These are phyloP conservation scores for Phytopythium kandeliae DNA, from an alignment of 352 stramenopile genomes.

Conservation along the genomic window DNA sequence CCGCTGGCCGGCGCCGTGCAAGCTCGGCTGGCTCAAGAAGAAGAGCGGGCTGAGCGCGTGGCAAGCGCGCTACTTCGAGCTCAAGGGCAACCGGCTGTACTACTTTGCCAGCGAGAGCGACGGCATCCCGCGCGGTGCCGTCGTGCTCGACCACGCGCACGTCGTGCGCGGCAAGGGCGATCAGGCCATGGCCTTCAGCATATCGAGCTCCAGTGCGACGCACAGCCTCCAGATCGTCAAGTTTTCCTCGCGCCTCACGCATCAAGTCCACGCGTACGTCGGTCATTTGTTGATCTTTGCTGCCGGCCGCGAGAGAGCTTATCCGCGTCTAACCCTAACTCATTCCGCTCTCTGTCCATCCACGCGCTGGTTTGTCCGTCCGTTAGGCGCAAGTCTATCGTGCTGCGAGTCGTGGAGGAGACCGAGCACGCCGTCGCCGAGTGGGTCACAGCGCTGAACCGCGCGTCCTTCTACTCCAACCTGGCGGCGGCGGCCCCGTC, in stretches of 20 bases:
- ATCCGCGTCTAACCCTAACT: too few relatives aligned
- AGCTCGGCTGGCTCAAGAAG: conserved; percentile 78
- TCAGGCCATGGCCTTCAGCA: conserved; percentile 61
- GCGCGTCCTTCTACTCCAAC: conserved; percentile 68
- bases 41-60: conserved; percentile 72
- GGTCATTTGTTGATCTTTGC: neutral
- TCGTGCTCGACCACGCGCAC: conserved; percentile 64
- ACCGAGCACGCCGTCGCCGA: conserved; percentile 36
- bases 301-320: too few relatives aligned
- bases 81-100: conserved; percentile 75
- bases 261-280: conserved; percentile 53
- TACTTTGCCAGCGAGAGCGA: conserved; percentile 75
- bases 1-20: conserved; percentile 32
- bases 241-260: conserved; percentile 62
- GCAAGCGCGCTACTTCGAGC: conserved; percentile 77
- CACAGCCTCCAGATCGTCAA: conserved; percentile 64
- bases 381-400: conserved; percentile 47
- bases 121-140: conserved; percentile 63
- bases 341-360: too few relatives aligned
- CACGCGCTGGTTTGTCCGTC: neutral
- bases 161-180: conserved; percentile 56
- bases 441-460: conserved; percentile 67
- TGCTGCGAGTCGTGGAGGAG: conserved; percentile 55
- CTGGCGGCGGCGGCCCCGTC: conserved; percentile 29
- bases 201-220: conserved; percentile 53